Evolutionary conservation across 2,329 filamentous ascomycete genomes (phyloP).

Genomic region (Aspergillus sp.): DNA sequence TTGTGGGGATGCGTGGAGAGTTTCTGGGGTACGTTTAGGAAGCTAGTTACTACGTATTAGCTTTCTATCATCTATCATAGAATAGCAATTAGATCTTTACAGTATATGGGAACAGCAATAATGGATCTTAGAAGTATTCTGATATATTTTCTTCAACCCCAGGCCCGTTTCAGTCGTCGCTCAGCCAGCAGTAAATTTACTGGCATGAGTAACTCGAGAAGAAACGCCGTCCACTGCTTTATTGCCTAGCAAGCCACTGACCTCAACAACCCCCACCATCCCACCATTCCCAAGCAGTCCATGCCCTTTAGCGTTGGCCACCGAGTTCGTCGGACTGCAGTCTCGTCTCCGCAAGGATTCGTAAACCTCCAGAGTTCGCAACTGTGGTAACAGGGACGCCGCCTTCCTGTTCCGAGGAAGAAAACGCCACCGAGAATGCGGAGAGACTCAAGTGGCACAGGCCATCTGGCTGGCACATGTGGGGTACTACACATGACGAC

Average conservation of each 20-base stretch:
- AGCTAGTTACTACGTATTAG: neutral
- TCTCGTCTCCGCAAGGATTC: neutral
- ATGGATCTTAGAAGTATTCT: no score
- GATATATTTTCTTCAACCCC: no score
- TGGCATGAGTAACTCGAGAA: neutral
- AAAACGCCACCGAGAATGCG: neutral
- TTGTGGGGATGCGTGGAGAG: slow-evolving; percentile 5
- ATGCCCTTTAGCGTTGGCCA: no score
- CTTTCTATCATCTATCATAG: slow-evolving; percentile 1
- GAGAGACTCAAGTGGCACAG: neutral
- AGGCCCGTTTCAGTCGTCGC: neutral
- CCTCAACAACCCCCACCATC: no score
- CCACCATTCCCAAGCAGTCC: neutral
- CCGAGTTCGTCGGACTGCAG: no score
- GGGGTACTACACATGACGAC: no score
- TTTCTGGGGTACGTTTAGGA: neutral
- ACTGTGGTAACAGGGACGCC: neutral
- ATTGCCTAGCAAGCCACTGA: no score
- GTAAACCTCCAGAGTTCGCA: neutral
- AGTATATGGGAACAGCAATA: neutral
- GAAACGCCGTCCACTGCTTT: no score
- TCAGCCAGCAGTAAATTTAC: neutral
- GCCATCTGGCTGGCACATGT: neutral
- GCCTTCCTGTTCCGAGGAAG: neutral
- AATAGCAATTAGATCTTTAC: neutral